Evolutionary conservation across 345 rosid species (phyloP).

Genomic region (Boechera divaricarpa): DNA sequence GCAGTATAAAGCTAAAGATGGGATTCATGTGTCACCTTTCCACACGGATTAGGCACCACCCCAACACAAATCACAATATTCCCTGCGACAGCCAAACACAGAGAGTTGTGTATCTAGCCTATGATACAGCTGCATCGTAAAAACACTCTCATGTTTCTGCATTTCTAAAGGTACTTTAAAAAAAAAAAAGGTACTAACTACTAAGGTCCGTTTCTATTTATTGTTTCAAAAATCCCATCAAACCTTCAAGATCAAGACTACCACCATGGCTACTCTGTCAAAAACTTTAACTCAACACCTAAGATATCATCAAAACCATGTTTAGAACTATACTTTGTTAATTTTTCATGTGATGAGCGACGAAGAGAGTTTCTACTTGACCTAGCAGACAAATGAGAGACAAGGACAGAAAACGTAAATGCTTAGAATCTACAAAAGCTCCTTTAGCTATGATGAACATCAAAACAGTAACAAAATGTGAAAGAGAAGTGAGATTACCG

Average conservation of each 20-base stretch:
- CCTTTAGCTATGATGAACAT: background rate
- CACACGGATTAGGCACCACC: conserved; percentile 58
- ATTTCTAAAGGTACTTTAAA: background rate
- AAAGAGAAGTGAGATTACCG: conserved; percentile 55
- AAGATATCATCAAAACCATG: background rate
- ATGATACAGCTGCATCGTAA: conserved; percentile 41
- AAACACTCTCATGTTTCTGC: conserved; percentile 1
- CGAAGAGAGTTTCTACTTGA: background rate
- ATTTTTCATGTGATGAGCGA: background rate
- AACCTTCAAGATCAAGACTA: conserved; percentile 4
- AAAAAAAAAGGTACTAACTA: background rate
- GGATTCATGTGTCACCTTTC: conserved; percentile 65
- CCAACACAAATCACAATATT: conserved; percentile 47
- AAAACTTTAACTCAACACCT: background rate
- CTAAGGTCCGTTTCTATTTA: background rate
- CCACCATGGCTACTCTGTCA: background rate
- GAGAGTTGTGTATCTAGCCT: conserved; percentile 47
- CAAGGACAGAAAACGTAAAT: background rate
- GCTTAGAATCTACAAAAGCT: conserved; percentile 6
- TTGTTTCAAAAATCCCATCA: background rate
- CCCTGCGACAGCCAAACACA: conserved; percentile 80
- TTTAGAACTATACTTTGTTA: background rate
- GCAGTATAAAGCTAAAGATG: conserved; percentile 43
- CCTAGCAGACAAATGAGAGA: background rate
- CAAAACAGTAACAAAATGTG: background rate